Evolutionary conservation across 192 early-diverging fungal genomes (phyloP).

Genomic region (Umbelopsis ramanniana): DNA sequence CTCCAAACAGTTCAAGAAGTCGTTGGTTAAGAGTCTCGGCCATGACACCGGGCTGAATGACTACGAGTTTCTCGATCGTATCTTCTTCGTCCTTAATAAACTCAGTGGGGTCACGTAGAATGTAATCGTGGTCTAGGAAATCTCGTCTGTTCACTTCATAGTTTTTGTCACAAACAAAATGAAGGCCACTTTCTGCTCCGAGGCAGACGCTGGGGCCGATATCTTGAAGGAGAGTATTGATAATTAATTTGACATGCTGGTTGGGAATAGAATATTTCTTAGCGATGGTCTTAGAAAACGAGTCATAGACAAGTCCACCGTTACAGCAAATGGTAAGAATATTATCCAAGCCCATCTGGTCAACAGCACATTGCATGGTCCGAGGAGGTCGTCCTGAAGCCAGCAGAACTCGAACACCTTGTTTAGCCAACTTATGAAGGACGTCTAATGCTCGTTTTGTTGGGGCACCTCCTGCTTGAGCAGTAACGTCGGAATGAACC

Average conservation of each 20-base stretch:
- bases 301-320: slow-evolving; percentile 33
- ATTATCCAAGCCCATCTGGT: slow-evolving; percentile 24
- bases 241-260: slow-evolving; percentile 7
- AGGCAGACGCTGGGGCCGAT: slow-evolving; percentile 26
- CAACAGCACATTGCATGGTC: slow-evolving; percentile 29
- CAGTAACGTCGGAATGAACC: slow-evolving; percentile 13
- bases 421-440: slow-evolving; percentile 23
- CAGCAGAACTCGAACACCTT: slow-evolving; percentile 28
- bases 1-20: slow-evolving; percentile 23
- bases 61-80: slow-evolving; percentile 32
- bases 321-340: slow-evolving; percentile 31
- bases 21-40: slow-evolving; percentile 20
- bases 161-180: slow-evolving; percentile 31
- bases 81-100: slow-evolving; percentile 13
- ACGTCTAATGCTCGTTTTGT: slow-evolving; percentile 20
- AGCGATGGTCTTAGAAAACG: background rate
- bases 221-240: slow-evolving; percentile 14
- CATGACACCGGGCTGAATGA: slow-evolving; percentile 22
- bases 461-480: slow-evolving; percentile 17
- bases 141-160: slow-evolving; percentile 22
- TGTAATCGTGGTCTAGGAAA: background rate
- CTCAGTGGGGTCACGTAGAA: background rate
- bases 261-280: slow-evolving; percentile 31
- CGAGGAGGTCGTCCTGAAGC: slow-evolving; percentile 38
- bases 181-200: slow-evolving; percentile 34